Conservation (phyloP, 805 yeast genomes). For the Spathaspora hagerdaliae region DNA sequence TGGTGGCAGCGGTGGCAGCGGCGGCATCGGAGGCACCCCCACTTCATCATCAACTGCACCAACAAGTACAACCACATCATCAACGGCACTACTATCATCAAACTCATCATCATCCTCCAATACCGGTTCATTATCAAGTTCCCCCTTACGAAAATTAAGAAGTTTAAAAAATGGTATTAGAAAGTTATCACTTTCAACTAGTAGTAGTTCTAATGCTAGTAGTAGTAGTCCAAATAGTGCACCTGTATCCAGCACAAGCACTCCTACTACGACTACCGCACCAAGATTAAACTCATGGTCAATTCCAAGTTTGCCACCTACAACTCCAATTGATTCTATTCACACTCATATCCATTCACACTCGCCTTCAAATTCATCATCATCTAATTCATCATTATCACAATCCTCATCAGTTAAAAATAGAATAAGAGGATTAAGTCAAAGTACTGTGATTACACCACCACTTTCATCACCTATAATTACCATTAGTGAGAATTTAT, state of each 20-base stretch:
- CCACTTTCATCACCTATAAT: conserved; percentile 36
- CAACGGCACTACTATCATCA: no score
- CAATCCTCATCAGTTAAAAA: conserved; percentile 1
- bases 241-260: background rate
- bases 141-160: conserved; percentile 33
- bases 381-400: conserved; percentile 2
- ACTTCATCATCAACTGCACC: no score
- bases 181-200: conserved; percentile 25
- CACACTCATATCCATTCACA: conserved; percentile 8
- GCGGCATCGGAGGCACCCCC: no score
- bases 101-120: no score
- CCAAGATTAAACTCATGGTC: background rate
- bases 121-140: no score
- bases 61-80: no score
- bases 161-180: conserved; percentile 36
- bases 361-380: conserved; percentile 3
- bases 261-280: conserved; percentile 8
- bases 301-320: background rate
- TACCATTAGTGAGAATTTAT: conserved; percentile 34
- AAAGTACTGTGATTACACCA: conserved; percentile 13
- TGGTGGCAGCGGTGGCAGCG: no score
- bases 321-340: background rate
- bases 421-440: conserved; percentile 7
- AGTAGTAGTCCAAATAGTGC: conserved; percentile 1
- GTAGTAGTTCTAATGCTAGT: background rate